Base-by-base conservation (phyloP, 1,284 basidiomycete genomes). In the Agroathelia rolfsii region DNA sequence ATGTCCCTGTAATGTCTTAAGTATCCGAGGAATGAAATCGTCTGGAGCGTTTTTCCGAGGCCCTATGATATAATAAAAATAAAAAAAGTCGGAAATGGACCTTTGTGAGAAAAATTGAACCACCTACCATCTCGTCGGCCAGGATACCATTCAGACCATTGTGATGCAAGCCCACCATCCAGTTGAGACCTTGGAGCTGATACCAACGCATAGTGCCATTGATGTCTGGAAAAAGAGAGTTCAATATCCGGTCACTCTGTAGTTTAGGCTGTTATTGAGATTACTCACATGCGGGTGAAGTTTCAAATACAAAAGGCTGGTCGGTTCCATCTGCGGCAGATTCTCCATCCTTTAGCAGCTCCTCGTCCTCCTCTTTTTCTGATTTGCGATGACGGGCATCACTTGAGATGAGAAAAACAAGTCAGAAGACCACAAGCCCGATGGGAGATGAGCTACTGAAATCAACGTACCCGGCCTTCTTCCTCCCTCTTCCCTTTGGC, bases 311-410 rank as follows among this genome's bases (percentile, higher is more conserved):
- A 45, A 79, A 86, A 0, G 88, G 84, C 40, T 86, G 81, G 48
- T 92, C 85, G 41, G 85, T 77, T 6, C 81, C 84, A 35, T 81
- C 79, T 4, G 66, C 75, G 15, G 80, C 86, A 23, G 81, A 68
- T 42, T 88, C 84, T 3, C 76, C 83, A 35, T 90, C 88, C 45
- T 90, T 86, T 32, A 97, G 59, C 50, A 97, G 50, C 56, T 97
- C 93, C 47, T 96, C 92, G 41, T 97, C 94, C 54, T 97, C 94
- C 51, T 97, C 94, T 59, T 96, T 96, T 56, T 98, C 94, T 0
- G 88, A 93, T 59, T 94, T 96, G 35, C 94, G 76, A 48, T 92
- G 87, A 24, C 90, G 77, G 34, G 83, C 70, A n/a, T 81, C 78
- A 32, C 76, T 82, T 39, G 7, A 40, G 19, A 22, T 19, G 4